Percentiles rank a stretch among this genome's conserved stretches.
phyloP scores from a whole-genome alignment of 495 filamentous ascomycete genomes.

The Achaetomiella virescens region DNA sequence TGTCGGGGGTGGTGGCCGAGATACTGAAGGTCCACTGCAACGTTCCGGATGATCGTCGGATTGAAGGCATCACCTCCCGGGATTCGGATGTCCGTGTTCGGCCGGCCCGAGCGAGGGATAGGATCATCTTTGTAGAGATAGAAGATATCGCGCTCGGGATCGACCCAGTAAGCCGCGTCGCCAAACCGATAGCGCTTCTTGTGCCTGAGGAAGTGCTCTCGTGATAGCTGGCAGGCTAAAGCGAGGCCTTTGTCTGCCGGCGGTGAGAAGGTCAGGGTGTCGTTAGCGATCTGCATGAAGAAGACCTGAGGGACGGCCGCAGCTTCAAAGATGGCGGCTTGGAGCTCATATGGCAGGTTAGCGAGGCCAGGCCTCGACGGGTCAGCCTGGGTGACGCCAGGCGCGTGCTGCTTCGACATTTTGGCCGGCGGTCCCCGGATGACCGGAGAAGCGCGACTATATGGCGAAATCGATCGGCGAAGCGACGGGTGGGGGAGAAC shows the following conservation, averaged over 20 bases:
- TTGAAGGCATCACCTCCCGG: background rate
- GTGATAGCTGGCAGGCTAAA: slow-evolving; percentile 12
- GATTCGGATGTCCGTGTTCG: background rate
- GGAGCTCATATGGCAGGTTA: slow-evolving; percentile 14
- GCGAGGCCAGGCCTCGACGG: slow-evolving; percentile 3
- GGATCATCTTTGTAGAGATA: slow-evolving; percentile 11
- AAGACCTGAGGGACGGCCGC: slow-evolving; percentile 11
- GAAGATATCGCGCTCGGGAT: slow-evolving; percentile 13
- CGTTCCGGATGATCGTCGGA: slow-evolving; percentile 4
- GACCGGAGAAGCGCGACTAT: background rate
- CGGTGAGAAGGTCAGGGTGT: background rate
- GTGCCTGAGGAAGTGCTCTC: slow-evolving; percentile 3
- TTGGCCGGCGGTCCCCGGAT: background rate
- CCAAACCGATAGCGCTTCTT: background rate
- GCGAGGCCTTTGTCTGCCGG: slow-evolving; percentile 4
- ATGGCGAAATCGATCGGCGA: no score
- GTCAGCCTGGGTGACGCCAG: background rate
- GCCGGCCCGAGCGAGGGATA: background rate
- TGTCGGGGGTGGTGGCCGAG: slow-evolving; percentile 7
- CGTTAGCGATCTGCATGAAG: slow-evolving; percentile 9
- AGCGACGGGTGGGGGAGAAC: no score
- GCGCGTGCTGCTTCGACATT: slow-evolving; percentile 2
- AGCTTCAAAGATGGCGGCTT: slow-evolving; percentile 14
- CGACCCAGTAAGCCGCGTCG: slow-evolving; percentile 7
- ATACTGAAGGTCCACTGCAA: slow-evolving; percentile 16